Percentiles rank a stretch among this genome's conserved stretches.
phyloP scores from a whole-genome alignment of 139 green algal species.

The Chlorella sp. region DNA sequence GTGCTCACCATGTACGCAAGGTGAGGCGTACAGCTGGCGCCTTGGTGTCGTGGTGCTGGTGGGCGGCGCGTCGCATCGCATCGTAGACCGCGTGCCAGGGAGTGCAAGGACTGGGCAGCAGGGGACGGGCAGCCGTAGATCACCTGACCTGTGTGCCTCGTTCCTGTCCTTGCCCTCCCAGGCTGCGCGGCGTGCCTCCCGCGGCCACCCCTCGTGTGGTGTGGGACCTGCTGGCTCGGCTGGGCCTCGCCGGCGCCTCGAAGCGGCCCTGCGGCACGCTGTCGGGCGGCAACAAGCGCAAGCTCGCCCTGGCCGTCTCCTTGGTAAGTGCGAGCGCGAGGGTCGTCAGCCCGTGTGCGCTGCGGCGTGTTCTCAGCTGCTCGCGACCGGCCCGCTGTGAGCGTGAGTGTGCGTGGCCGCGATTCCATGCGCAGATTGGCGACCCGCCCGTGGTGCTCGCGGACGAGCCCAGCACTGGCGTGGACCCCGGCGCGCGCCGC shows the following conservation, averaged over 20 bases:
- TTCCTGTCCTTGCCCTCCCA: slow-evolving; percentile 10
- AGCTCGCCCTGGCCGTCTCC: slow-evolving; percentile 66
- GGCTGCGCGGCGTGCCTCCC: slow-evolving; percentile 42
- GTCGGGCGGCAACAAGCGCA: slow-evolving; percentile 68
- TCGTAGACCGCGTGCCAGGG: too few species aligned
- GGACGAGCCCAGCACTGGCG: slow-evolving; percentile 74
- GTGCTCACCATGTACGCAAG: slow-evolving; percentile 60
- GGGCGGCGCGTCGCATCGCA: too few species aligned
- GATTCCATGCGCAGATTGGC: slow-evolving; percentile 37
- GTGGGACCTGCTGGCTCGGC: slow-evolving; percentile 32
- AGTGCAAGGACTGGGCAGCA: not conserved
- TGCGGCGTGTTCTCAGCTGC: too few species aligned
- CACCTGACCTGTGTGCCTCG: not conserved
- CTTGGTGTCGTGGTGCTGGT: too few species aligned
- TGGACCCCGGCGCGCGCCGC: slow-evolving; percentile 47
- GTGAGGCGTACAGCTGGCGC: slow-evolving; percentile 14
- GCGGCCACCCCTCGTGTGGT: slow-evolving; percentile 13
- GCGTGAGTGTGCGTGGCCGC: too few species aligned
- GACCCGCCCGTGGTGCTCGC: slow-evolving; percentile 55
- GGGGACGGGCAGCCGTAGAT: too few species aligned
- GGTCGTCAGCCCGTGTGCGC: too few species aligned
- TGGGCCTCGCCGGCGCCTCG: slow-evolving; percentile 41
- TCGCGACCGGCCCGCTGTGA: too few species aligned
- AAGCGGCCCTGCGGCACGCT: slow-evolving; percentile 26
- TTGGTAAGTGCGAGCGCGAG: slow-evolving; percentile 42